Conservation (phyloP, 1,139 yeast species). For the Magnusiomyces suaveolens region DNA sequence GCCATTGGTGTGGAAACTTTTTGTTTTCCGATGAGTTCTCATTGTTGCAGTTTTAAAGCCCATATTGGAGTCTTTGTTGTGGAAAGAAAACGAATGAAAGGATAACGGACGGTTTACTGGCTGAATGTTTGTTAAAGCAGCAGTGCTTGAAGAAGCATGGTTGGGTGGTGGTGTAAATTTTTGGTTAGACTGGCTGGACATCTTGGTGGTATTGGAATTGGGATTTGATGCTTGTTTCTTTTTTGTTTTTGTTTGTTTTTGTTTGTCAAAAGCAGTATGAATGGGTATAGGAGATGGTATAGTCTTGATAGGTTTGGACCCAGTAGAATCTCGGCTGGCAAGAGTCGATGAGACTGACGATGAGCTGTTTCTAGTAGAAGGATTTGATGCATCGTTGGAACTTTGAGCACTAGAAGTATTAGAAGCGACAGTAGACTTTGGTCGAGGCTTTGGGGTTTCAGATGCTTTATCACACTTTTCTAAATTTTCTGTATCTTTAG, state of each 20-base stretch:
- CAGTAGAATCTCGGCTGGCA: not conserved
- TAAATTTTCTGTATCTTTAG: not conserved
- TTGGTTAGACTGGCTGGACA: not conserved
- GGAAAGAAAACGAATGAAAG: not conserved
- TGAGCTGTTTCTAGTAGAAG: not conserved
- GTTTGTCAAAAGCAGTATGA: not conserved
- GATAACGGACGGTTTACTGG: not conserved
- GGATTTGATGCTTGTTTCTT: not conserved
- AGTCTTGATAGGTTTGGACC: not conserved
- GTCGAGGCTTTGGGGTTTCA: not conserved
- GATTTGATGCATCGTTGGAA: not conserved
- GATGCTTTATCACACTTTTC: not conserved
- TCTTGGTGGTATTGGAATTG: not conserved
- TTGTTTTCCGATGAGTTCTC: constrained; percentile 1
- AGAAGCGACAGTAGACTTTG: not conserved
- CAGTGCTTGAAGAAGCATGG: not conserved
- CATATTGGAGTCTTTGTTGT: not conserved
- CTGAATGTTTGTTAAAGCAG: not conserved
- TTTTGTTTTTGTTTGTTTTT: not conserved
- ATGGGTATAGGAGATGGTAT: not conserved
- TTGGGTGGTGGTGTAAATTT: not conserved
- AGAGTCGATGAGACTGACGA: not conserved
- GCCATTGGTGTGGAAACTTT: not conserved
- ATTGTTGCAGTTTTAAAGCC: constrained; percentile 2
- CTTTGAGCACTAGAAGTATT: too few relatives aligned